These are phyloP conservation scores for Mucor irregularis DNA, from an alignment of 371 early-diverging fungal genomes.

Conservation along the genomic window DNA sequence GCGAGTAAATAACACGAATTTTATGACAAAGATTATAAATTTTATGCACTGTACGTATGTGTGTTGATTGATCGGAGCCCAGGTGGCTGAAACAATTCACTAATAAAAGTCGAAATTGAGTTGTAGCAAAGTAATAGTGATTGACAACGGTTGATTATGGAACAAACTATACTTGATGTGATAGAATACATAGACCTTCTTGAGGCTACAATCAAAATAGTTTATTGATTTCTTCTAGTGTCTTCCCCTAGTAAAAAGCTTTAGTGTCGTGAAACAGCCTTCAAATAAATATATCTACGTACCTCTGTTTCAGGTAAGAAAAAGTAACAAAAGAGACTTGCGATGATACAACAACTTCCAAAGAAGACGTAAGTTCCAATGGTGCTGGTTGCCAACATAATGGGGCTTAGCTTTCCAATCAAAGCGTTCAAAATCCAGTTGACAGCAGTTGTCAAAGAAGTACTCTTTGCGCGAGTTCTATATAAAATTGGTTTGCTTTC, in stretches of 20 bases:
- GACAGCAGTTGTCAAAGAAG: constrained; percentile 42
- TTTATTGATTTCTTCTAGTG: constrained; percentile 31
- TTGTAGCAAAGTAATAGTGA: too few species aligned
- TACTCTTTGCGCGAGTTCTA: constrained; percentile 22
- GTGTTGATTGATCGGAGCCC: too few species aligned
- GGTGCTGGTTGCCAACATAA: constrained; percentile 31
- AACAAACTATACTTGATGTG: too few species aligned
- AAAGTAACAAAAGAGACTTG: constrained; percentile 21
- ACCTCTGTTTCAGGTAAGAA: constrained; percentile 37
- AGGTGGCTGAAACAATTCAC: too few species aligned
- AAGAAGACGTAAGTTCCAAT: constrained; percentile 50
- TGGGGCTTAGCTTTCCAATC: constrained; percentile 36
- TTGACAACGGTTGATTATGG: too few species aligned
- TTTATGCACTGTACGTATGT: too few species aligned
- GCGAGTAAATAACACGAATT: too few species aligned
- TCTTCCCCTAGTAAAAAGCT: constrained; percentile 15
- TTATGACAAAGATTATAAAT: too few species aligned
- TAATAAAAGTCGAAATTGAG: too few species aligned
- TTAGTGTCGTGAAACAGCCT: too few species aligned
- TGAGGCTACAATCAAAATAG: constrained; percentile 20
- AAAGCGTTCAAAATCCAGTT: constrained; percentile 53
- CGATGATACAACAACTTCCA: constrained; percentile 26
- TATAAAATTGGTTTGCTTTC: background rate
- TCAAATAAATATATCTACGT: background rate
- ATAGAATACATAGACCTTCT: too few species aligned